Evolutionary conservation across 805 yeast species (phyloP).

Genomic region (Ogataea dorogensis): DNA sequence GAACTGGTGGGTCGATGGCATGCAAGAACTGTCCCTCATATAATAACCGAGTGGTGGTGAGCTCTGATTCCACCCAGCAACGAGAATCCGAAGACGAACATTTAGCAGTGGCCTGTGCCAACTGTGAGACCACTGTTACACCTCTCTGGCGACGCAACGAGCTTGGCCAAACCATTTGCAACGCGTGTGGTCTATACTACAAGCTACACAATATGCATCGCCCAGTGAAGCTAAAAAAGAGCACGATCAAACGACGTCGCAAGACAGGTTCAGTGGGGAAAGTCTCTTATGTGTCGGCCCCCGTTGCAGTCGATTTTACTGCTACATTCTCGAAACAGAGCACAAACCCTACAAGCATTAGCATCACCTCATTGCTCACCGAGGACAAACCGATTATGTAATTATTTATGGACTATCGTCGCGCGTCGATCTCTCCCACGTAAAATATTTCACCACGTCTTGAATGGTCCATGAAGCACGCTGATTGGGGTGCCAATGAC

Average conservation of each 20-base stretch:
- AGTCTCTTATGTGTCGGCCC: neutral
- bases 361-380: conserved; percentile 18
- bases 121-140: conserved; percentile 82
- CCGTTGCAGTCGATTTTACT: conserved; percentile 11
- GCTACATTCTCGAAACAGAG: conserved; percentile 5
- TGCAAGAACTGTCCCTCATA: conserved; percentile 83
- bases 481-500: conserved; percentile 9
- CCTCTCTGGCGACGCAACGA: conserved; percentile 87
- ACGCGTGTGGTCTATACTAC: conserved; percentile 83
- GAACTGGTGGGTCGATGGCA: conserved; percentile 80
- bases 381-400: conserved; percentile 11
- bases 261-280: conserved; percentile 32
- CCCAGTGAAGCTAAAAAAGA: conserved; percentile 71
- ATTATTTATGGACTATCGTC: conserved; percentile 8
- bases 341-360: conserved; percentile 10
- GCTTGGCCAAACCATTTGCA: conserved; percentile 79
- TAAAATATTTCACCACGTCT: neutral
- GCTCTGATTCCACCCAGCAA: conserved; percentile 1
- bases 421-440: conserved; percentile 9
- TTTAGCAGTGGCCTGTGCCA: conserved; percentile 73
- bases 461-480: conserved; percentile 13
- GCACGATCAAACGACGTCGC: conserved; percentile 72
- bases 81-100: conserved; percentile 22
- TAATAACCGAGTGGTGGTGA: conserved; percentile 58
- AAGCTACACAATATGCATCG: conserved; percentile 73